Evolutionary conservation across 2,329 filamentous ascomycete genomes (phyloP), one percentile per base, ranked within the genome.

Genomic region (Botrytis squamosa): DNA sequence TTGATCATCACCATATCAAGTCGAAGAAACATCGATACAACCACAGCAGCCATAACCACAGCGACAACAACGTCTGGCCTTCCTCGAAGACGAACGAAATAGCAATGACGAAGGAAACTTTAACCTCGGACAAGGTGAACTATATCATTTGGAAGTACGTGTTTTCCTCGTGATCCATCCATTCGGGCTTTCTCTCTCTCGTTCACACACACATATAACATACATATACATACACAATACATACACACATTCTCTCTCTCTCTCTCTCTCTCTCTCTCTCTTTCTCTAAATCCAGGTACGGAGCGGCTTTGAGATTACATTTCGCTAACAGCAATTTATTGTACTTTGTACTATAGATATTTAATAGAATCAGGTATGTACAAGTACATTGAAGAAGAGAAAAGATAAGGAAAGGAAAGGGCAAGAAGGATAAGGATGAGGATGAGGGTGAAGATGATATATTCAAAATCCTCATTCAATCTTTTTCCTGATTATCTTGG

Each of bases 111-210:
- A 81, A 82, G 76, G 81, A 82, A 77, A 73, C 75, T 49, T 85
- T 91, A 80, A 87, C 90, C 86, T 90, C 88, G 77, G 86, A 91
- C 83, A 86, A 88, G 85, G 85, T 91, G 86, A 91, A 91, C 85
- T 91, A 89, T 86, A 86, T 91, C 82, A 86, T 91, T 82, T 91
- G 89, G 89, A 90, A 88, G 89, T 91, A 86, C 83, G 89, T 81
- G 76, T 79, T 77, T 57, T 77, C 74, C 77, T 77, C 77, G 76
- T 80, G 77, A 79, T 80, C 78, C 76, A 74, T 77, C 72, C 70
- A 64, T 73, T 77, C 73, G 73, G 75, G 42, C 29, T 25, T 52
- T 8, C 36, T 38, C 36, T 22, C 33, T 22, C 49, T n/a, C 52
- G 29, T 14, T 57, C 4, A 18, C 6, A 29, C 52, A 29, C 52